Conservation (phyloP, 768 basidiomycete species). For the Lentinula detonsa region DNA sequence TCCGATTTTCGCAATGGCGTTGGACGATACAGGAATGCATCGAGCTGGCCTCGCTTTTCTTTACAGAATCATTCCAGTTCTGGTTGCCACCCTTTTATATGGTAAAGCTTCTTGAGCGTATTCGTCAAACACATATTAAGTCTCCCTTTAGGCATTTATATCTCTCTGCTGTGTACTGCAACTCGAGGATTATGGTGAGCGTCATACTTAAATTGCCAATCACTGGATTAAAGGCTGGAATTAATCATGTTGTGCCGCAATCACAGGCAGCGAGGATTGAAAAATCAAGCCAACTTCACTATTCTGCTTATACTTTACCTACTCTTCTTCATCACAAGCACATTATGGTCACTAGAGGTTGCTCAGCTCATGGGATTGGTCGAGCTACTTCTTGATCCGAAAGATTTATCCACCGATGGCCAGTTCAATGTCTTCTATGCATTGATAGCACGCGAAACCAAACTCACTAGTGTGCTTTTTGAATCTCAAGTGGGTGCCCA, state of each 20-base stretch:
- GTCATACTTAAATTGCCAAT: background rate
- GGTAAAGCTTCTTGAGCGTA: background rate
- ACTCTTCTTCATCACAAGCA: background rate
- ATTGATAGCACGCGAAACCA: background rate
- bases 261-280: background rate
- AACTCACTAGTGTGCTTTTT: conserved; percentile 1
- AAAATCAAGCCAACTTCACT: background rate
- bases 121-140: too few relatives aligned
- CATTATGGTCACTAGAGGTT: background rate
- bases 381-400: background rate
- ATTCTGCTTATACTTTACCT: background rate
- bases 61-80: background rate
- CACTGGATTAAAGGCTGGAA: too few relatives aligned
- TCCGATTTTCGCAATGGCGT: conserved; percentile 10
- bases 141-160: background rate
- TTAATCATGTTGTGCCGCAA: background rate
- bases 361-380: conserved; percentile 1
- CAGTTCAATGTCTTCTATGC: conserved; percentile 2
- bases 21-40: conserved; percentile 5
- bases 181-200: conserved; percentile 1
- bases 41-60: conserved; percentile 1
- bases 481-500: background rate
- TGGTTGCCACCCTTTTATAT: background rate
- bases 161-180: background rate
- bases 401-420: background rate